Conservation (phyloP, 116 monocot species). For the Thalassia testudinum region DNA sequence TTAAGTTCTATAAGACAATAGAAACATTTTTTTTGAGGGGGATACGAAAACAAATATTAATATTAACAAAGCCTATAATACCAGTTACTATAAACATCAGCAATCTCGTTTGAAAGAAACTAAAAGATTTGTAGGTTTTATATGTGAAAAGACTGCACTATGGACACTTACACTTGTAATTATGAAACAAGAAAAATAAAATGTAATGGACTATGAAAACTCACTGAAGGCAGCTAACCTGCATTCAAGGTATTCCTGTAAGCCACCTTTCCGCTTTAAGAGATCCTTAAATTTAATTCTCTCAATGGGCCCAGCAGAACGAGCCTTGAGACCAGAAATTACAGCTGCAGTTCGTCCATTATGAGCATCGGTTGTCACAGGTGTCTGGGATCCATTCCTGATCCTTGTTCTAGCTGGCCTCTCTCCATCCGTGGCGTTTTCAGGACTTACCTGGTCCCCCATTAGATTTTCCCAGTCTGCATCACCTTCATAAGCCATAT, state of each 20-base stretch:
- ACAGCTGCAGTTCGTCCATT: conserved; percentile 36
- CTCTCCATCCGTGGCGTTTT: conserved; percentile 16
- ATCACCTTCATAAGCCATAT: conserved; percentile 98
- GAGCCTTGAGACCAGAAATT: conserved; percentile 70
- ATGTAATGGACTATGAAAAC: no score
- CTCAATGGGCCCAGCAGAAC: conserved; percentile 60
- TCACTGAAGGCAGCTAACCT: conserved; percentile 37
- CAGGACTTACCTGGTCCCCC: conserved; percentile 40
- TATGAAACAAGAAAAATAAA: no score
- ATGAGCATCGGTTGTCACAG: conserved; percentile 14
- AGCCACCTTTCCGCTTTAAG: conserved; percentile 76
- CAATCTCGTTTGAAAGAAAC: no score
- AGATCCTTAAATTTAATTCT: conserved; percentile 93
- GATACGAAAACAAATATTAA: no score
- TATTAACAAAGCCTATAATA: no score
- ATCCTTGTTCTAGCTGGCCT: conserved; percentile 22
- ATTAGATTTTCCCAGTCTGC: conserved; percentile 71
- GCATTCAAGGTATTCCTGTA: conserved; percentile 83
- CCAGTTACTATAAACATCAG: no score
- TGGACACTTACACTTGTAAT: no score
- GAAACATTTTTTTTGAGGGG: no score
- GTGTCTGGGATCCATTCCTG: conserved; percentile 15
- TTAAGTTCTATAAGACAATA: no score
- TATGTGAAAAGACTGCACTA: no score
- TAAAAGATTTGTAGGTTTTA: no score